Percentiles rank a stretch among this genome's conserved stretches.
phyloP scores from a whole-genome alignment of 1,284 basidiomycete genomes.

The Coniferiporia weirii region DNA sequence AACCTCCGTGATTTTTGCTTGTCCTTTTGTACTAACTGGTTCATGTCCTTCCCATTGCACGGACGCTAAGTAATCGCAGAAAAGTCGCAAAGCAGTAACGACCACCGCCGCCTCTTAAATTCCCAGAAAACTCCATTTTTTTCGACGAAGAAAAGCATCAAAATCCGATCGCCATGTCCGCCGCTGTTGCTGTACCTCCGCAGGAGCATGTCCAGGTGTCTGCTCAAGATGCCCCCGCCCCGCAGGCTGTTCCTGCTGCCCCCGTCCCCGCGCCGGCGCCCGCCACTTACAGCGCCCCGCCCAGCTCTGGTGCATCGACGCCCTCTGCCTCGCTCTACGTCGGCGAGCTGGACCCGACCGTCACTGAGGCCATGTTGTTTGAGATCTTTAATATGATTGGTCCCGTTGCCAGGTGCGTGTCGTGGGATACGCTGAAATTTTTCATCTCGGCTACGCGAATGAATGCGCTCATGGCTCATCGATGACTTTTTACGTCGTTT shows the following conservation, averaged over 20 bases:
- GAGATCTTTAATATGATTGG: slow-evolving; percentile 99
- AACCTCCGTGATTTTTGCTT: slow-evolving; percentile 20
- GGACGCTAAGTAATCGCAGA: slow-evolving; percentile 45
- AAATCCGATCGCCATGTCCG: slow-evolving; percentile 50
- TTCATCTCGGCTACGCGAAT: not conserved
- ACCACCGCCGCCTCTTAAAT: slow-evolving; percentile 41
- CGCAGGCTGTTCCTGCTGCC: slow-evolving; percentile 24
- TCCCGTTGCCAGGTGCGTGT: slow-evolving; percentile 84
- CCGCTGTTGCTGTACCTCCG: slow-evolving; percentile 33
- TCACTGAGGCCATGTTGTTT: slow-evolving; percentile 99
- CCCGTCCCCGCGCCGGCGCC: slow-evolving; percentile 41
- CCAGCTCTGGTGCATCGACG: slow-evolving; percentile 52
- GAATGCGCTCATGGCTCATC: slow-evolving; percentile 2
- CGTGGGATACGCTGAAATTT: slow-evolving; percentile 9
- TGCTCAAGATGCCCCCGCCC: slow-evolving; percentile 30
- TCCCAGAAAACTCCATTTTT: slow-evolving; percentile 8
- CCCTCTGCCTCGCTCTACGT: slow-evolving; percentile 96
- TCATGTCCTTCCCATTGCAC: slow-evolving; percentile 21
- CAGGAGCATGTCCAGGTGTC: slow-evolving; percentile 30
- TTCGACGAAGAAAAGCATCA: slow-evolving; percentile 35
- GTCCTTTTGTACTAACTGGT: slow-evolving; percentile 7
- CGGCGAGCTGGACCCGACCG: slow-evolving; percentile 95
- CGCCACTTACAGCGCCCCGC: slow-evolving; percentile 53
- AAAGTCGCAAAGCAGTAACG: slow-evolving; percentile 88
- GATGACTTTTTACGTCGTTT: slow-evolving; percentile 14